Percentiles rank a stretch among this genome's conserved stretches.
These are phyloP conservation scores for Lasiodiplodia theobromae DNA, from an alignment of 2,329 filamentous ascomycete genomes.

Conservation along the genomic window DNA sequence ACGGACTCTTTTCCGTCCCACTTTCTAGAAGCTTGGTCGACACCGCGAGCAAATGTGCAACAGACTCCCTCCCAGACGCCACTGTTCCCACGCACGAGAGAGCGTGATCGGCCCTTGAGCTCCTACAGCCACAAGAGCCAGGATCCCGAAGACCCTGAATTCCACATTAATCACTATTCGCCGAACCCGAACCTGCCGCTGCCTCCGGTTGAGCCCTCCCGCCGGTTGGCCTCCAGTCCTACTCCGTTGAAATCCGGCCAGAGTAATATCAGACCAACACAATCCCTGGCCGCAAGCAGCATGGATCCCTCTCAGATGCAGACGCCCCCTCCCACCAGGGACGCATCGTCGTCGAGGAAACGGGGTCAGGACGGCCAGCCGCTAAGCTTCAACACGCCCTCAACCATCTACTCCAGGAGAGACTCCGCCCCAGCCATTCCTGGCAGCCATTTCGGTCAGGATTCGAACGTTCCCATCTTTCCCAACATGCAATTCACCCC, in stretches of 20 bases:
- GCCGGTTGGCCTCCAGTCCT: slow-evolving; percentile 66
- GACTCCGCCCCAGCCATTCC: slow-evolving; percentile 18
- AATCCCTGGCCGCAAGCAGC: slow-evolving; percentile 4
- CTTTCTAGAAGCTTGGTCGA: slow-evolving; percentile 59
- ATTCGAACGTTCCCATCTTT: slow-evolving; percentile 54
- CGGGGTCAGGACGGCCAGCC: slow-evolving; percentile 37
- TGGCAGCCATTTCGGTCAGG: slow-evolving; percentile 10
- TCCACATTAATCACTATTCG: slow-evolving; percentile 69
- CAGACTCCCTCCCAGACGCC: slow-evolving; percentile 52
- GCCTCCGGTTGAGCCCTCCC: slow-evolving; percentile 67
- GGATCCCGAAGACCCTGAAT: slow-evolving; percentile 51
- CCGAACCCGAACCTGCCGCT: slow-evolving; percentile 61
- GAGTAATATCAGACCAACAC: neutral
- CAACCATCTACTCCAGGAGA: slow-evolving; percentile 21
- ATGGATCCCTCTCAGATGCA: slow-evolving; percentile 61
- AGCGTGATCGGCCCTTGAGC: slow-evolving; percentile 44
- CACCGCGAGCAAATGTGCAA: slow-evolving; percentile 51
- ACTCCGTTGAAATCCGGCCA: slow-evolving; percentile 43
- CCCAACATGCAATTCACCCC: slow-evolving; percentile 64
- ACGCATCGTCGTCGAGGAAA: slow-evolving; percentile 58
- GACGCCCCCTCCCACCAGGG: slow-evolving; percentile 68
- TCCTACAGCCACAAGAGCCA: slow-evolving; percentile 44
- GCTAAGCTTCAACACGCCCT: slow-evolving; percentile 25
- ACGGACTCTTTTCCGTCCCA: slow-evolving; percentile 51
- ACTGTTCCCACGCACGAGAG: slow-evolving; percentile 45